phyloP scores from a whole-genome alignment of 257 asterid genomes.

The Nicotiana tomentosiformis region DNA sequence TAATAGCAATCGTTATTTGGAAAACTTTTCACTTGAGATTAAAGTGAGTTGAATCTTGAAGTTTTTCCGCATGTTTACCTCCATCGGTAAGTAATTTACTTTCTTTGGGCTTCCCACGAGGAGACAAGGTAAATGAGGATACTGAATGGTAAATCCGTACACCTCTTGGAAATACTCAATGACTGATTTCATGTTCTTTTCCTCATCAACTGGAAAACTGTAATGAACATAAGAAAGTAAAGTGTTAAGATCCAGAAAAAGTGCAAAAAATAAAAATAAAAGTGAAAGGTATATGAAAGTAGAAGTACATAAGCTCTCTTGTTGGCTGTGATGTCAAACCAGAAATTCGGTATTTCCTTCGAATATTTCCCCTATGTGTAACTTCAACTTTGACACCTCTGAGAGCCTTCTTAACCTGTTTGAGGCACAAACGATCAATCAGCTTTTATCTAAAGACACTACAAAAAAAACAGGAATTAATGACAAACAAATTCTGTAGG shows the following conservation, averaged over 20 bases:
- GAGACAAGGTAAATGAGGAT: constrained; percentile 95
- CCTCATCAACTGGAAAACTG: constrained; percentile 97
- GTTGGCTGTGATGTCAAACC: constrained; percentile 96
- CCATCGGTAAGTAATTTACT: constrained; percentile 97
- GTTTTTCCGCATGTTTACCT: constrained; percentile 34
- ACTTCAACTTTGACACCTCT: constrained; percentile 99
- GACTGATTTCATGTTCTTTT: constrained; percentile 83
- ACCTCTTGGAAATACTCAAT: constrained; percentile 90
- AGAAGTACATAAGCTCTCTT: constrained; percentile 74
- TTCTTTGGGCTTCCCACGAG: constrained; percentile 99
- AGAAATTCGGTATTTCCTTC: constrained; percentile 89
- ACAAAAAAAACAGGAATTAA: too few relatives aligned
- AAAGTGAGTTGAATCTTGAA: neutral
- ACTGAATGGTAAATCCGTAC: constrained; percentile 85
- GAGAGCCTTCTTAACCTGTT: constrained; percentile 88
- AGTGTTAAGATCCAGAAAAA: neutral
- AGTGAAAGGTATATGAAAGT: constrained; percentile 9
- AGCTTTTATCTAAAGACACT: neutral
- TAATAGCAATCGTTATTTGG: neutral
- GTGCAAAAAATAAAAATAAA: neutral
- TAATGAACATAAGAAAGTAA: neutral
- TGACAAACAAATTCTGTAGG: too few relatives aligned
- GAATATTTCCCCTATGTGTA: constrained; percentile 84
- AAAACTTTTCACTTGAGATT: neutral
- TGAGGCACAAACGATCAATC: neutral